A percentile compares a stretch with the other conserved stretches of the same genome.
These are phyloP conservation scores for Lobosporangium transversale DNA, from an alignment of 192 early-diverging fungal genomes.

Conservation along the genomic window DNA sequence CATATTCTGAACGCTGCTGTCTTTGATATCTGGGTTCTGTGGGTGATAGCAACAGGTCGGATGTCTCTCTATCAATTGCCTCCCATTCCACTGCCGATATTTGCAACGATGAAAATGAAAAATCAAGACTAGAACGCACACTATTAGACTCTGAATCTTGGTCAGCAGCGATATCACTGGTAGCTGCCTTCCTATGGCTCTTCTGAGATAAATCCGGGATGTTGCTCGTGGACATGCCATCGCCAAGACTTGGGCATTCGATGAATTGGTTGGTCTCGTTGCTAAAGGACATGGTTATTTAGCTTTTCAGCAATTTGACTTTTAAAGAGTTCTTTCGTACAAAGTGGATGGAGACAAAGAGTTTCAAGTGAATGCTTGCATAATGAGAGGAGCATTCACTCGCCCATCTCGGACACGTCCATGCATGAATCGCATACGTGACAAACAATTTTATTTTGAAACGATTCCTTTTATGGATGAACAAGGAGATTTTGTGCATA, in stretches of 20 bases:
- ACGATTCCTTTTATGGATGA: no score
- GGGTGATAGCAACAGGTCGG: no score
- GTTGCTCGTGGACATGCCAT: not conserved
- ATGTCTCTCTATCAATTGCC: slow-evolving; percentile 2
- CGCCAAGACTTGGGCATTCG: not conserved
- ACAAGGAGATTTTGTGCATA: slow-evolving; percentile 39
- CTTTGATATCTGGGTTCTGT: not conserved
- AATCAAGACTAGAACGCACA: slow-evolving; percentile 16
- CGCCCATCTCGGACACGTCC: no score
- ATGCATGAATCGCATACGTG: no score
- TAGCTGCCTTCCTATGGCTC: not conserved
- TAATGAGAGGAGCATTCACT: no score
- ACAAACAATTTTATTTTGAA: no score
- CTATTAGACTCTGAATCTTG: not conserved
- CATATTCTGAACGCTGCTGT: not conserved
- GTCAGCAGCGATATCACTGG: not conserved
- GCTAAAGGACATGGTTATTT: not conserved
- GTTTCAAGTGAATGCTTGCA: no score
- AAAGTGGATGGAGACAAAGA: no score
- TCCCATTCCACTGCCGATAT: slow-evolving; percentile 28
- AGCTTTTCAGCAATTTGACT: no score
- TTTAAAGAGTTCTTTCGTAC: no score
- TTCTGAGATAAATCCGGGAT: not conserved
- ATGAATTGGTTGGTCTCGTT: not conserved
- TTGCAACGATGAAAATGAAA: slow-evolving; percentile 25